Conservation (phyloP, 2,329 filamentous ascomycete genomes). For the Dactylellina sp. region DNA sequence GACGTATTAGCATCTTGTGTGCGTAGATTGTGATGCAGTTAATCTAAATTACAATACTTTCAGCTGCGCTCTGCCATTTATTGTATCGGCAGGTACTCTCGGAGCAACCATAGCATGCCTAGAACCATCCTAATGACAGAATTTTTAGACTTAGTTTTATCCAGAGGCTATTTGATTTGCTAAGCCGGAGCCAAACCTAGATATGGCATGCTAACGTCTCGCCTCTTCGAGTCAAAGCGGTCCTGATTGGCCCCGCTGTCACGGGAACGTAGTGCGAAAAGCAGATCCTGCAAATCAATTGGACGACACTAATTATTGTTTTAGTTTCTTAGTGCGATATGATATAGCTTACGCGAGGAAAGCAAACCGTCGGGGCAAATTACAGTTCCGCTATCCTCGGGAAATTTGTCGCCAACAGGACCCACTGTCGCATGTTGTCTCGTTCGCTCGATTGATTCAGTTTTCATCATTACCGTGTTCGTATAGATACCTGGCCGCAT, state of each 20-base stretch:
- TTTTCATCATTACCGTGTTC: too few species aligned
- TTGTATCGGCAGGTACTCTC: background rate
- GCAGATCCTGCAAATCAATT: constrained; percentile 1
- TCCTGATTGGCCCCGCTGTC: constrained; percentile 17
- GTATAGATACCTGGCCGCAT: background rate
- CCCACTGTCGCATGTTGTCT: too few species aligned
- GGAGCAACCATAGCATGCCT: background rate
- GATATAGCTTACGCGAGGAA: too few species aligned
- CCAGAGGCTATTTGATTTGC: background rate
- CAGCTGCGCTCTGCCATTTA: constrained; percentile 1
- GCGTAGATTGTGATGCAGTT: background rate
- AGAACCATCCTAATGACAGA: background rate
- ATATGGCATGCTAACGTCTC: constrained; percentile 13
- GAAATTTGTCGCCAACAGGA: too few species aligned
- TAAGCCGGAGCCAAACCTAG: background rate
- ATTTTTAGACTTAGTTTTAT: background rate
- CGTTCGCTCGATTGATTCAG: too few species aligned
- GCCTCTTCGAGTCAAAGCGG: constrained; percentile 14
- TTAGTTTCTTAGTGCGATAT: too few species aligned
- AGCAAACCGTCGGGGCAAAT: too few species aligned
- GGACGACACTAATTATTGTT: background rate
- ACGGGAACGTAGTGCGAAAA: background rate
- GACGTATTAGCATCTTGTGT: constrained; percentile 6
- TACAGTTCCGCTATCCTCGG: too few species aligned
- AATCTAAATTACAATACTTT: constrained; percentile 14